Evolutionary conservation across 1,139 yeast species (phyloP), one percentile per base, ranked within the genome.

Genomic region (Oligophagozyma castellii): DNA sequence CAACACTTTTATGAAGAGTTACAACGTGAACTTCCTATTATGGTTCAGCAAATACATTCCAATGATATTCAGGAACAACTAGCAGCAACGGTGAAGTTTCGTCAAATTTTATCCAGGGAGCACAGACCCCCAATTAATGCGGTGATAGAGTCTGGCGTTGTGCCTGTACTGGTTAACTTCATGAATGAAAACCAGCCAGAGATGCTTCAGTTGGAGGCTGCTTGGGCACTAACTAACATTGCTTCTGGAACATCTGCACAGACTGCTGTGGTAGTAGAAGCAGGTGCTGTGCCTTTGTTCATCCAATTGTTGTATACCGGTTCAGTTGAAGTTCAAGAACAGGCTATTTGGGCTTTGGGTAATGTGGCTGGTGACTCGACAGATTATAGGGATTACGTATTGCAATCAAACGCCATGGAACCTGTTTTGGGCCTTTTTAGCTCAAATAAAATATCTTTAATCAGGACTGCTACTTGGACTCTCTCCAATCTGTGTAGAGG

Each of bases 281-380:
- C 86, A 11, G 93, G 92, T 31, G 96, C 96, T 0, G 93, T 89
- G 24, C 98, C 96, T 14, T 61, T 73, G 36, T 84, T 89, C 58
- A 95, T 89, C 27, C 69, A 76, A 42, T 66, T 92, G 43, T 67
- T 92, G 44, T 67, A 70, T 44, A 78, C 94, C 5, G 73, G 72
- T 37, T 81, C 93, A 28, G 63, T 75, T 33, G 98, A 92, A 52
- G 95, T 92, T 35, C 81, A 83, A 57, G 98, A 89, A 55, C 98
- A 89, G 61, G 96, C 96, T 13, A 89, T 89, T 44, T 89, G 98
- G 98, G 98, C 98, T 22, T 65, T 89, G 45, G 98, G 98, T 58
- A 92, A 89, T 55, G 95, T 89, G 55, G 96, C 98, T 18, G 98
- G 98, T 57, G 98, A 89, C 55, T 80, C 94, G 13, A 69, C 95